Base-by-base conservation (phyloP, 371 early-diverging fungal genomes). In the Dichotomocladium elegans region DNA sequence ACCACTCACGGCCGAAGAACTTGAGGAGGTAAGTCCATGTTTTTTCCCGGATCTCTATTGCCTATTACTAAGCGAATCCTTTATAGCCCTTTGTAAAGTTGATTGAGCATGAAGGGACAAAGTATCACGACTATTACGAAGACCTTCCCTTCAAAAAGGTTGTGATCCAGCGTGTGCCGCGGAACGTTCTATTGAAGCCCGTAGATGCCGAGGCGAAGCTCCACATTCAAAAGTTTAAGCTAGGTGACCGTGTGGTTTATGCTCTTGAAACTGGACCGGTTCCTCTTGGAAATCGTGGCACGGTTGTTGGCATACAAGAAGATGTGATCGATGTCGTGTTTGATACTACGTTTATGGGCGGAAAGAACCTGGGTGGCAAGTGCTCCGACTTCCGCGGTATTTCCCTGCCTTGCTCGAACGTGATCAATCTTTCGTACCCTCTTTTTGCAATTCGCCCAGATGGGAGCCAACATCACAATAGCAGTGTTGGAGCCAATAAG, bases 161-260 rank as follows among this genome's bases (percentile, higher is more conserved):
- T 28, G 57, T 76, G 9, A 74, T 91, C 53, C 79, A 84, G 55
- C 81, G 82, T 51, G 77, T 82, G 6, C 88, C 89, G 26, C 73
- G 88, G 15, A 70, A 66, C 50, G 81, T 81, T 0, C 74, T 92
- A 17, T 72, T 98, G 43, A 86, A 86, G 33, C 95, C 96, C 11
- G 69, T 79, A 3, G 88, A 93, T 57, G 87, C 92, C 2, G 78
- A 74, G 30, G 75, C 80, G 19, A 68, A 87, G 11, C 79, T 97
- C 15, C 70, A 69, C 2, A 65, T 77, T 37, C 98, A 98, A 64
- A 60, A 60, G 15, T 94, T 95, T 68, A 73, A 70, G 37, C 74
- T 96, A 4, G 97, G 98, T 26, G 93, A 98, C 53, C 89, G 97
- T 15, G 88, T 96, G 0, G 70, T 89, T 14, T 86, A 83, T 62